phyloP scores from a whole-genome alignment of 2,329 filamentous ascomycete genomes.

The Ilyonectria mors-panacis region DNA sequence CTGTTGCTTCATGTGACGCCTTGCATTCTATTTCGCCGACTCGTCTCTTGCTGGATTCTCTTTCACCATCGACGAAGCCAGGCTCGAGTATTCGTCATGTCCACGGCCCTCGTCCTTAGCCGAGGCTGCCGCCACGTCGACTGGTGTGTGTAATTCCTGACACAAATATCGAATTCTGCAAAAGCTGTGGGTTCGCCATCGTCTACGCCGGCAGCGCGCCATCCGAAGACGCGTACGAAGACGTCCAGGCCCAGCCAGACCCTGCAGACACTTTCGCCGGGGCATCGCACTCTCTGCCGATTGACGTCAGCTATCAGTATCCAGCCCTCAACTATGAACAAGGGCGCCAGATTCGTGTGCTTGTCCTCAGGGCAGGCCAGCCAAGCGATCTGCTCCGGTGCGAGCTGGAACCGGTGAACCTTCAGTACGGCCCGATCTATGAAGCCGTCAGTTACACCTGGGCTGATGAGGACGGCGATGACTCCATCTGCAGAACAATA shows the following conservation, averaged over 20 bases:
- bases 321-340: too few species aligned
- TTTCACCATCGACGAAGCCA: neutral
- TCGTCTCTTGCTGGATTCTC: neutral
- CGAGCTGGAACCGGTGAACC: neutral
- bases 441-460: slow-evolving; percentile 1
- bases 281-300: too few species aligned
- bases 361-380: too few species aligned
- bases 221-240: too few species aligned
- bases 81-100: neutral
- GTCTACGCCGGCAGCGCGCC: too few species aligned
- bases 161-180: neutral
- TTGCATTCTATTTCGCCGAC: neutral
- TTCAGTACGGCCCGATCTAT: neutral
- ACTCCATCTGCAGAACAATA: slow-evolving; percentile 5
- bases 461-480: neutral
- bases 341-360: too few species aligned
- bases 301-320: too few species aligned
- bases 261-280: too few species aligned
- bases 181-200: too few species aligned
- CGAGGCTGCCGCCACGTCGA: slow-evolving; percentile 7
- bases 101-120: slow-evolving; percentile 3
- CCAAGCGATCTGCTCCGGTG: too few species aligned
- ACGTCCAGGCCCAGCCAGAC: too few species aligned
- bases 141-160: neutral
- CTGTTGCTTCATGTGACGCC: too few species aligned